phyloP scores from a whole-genome alignment of 805 yeast genomes.

The Candida ipomoeae region DNA sequence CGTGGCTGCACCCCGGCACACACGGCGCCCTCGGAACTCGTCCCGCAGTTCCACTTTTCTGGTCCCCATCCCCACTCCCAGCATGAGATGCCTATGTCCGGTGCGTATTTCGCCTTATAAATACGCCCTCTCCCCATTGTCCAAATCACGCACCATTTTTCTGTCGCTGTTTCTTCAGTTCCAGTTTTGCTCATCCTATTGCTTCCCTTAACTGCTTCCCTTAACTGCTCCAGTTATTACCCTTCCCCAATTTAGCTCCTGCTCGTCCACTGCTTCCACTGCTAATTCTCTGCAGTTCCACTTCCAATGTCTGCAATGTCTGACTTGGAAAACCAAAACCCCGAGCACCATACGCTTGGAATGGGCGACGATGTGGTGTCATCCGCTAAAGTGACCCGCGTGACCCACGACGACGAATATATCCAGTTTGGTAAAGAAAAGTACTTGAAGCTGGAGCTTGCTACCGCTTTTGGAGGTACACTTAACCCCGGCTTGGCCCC shows the following conservation, averaged over 20 bases:
- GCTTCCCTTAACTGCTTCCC: no score
- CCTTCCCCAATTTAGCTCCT: no score
- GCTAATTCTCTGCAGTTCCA: no score
- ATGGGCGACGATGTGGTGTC: neutral
- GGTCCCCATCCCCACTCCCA: conserved; percentile 1
- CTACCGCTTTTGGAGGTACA: conserved; percentile 75
- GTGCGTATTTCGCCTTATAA: neutral
- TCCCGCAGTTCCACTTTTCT: conserved; percentile 1
- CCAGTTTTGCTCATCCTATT: no score
- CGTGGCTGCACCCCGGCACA: neutral
- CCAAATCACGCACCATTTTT: neutral
- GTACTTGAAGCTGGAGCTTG: conserved; percentile 57
- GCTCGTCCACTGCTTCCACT: no score
- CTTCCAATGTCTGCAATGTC: conserved; percentile 26
- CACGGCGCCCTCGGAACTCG: neutral
- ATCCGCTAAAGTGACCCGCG: conserved; percentile 23
- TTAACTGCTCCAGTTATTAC: no score
- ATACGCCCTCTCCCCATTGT: neutral
- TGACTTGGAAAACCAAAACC: conserved; percentile 36
- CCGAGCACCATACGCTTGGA: conserved; percentile 26
- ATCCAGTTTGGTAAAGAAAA: conserved; percentile 69
- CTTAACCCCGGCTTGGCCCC: conserved; percentile 59
- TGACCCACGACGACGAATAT: conserved; percentile 52
- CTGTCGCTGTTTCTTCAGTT: neutral
- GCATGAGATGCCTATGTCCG: conserved; percentile 1